phyloP scores from a whole-genome alignment of 1,139 yeast species.

The Debaryomycetaceae sp. region DNA sequence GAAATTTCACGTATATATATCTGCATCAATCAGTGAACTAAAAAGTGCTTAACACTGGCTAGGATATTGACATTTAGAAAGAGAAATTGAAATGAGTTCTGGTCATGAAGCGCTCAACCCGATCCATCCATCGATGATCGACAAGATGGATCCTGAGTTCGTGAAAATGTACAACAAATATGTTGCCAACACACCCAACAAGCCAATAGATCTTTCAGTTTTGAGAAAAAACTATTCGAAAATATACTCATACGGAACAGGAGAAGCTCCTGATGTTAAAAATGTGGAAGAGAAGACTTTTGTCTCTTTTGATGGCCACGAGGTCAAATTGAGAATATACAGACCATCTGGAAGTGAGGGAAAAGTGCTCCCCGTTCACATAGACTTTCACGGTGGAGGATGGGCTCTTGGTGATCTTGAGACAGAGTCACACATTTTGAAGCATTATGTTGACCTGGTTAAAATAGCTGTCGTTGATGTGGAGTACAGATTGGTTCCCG shows the following conservation, averaged over 20 bases:
- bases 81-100: not conserved
- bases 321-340: constrained; percentile 19
- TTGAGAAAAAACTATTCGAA: constrained; percentile 16
- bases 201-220: constrained; percentile 13
- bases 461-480: constrained; percentile 26
- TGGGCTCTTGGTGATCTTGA: constrained; percentile 26
- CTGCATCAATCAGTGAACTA: no score
- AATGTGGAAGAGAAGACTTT: constrained; percentile 11
- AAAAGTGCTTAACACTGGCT: no score
- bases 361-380: constrained; percentile 18
- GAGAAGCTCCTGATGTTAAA: constrained; percentile 14
- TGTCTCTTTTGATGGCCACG: constrained; percentile 15
- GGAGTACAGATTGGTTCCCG: constrained; percentile 30
- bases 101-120: constrained; percentile 20
- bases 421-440: constrained; percentile 16
- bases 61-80: no score
- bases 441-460: constrained; percentile 15
- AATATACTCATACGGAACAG: constrained; percentile 17
- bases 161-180: constrained; percentile 16
- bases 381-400: constrained; percentile 32
- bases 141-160: constrained; percentile 19
- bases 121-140: constrained; percentile 17
- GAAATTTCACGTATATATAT: no score
- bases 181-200: constrained; percentile 19
- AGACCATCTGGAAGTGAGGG: constrained; percentile 14